phyloP scores from a whole-genome alignment of 2,329 filamentous ascomycete species.

The Claviceps quebecensis region DNA sequence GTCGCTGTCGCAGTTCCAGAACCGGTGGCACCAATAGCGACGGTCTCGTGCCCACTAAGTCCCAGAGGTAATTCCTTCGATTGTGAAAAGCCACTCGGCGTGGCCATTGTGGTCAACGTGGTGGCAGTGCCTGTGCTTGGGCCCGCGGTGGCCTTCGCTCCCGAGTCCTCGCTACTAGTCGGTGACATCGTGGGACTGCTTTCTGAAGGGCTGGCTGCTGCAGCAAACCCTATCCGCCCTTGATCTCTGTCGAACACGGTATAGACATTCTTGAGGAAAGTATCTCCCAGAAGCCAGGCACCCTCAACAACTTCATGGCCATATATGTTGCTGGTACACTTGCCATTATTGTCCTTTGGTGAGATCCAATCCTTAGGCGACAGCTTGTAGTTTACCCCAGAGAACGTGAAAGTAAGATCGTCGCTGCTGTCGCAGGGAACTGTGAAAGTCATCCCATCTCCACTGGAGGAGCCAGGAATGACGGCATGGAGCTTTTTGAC shows the following conservation, averaged over 20 bases:
- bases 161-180: not conserved
- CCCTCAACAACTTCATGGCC: constrained; percentile 52
- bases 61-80: constrained; percentile 5
- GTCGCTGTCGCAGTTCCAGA: not conserved
- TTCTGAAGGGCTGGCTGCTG: constrained; percentile 3
- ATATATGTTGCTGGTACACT: constrained; percentile 60
- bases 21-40: not conserved
- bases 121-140: constrained; percentile 2
- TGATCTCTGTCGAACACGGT: constrained; percentile 67
- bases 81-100: not conserved
- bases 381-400: constrained; percentile 51
- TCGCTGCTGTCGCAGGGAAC: constrained; percentile 58
- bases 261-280: constrained; percentile 85
- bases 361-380: constrained; percentile 58
- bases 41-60: constrained; percentile 12
- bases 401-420: constrained; percentile 52
- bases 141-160: not conserved
- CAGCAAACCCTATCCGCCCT: constrained; percentile 34
- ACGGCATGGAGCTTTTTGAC: constrained; percentile 53
- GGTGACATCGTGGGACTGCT: not conserved
- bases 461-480: constrained; percentile 46
- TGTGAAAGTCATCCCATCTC: constrained; percentile 48
- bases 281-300: constrained; percentile 70
- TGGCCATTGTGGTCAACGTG: not conserved
- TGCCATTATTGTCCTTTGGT: constrained; percentile 25